Evolutionary conservation across 2,329 filamentous ascomycete species (phyloP), one percentile per base, ranked within the genome.

Genomic region (Sporothrix phasma): DNA sequence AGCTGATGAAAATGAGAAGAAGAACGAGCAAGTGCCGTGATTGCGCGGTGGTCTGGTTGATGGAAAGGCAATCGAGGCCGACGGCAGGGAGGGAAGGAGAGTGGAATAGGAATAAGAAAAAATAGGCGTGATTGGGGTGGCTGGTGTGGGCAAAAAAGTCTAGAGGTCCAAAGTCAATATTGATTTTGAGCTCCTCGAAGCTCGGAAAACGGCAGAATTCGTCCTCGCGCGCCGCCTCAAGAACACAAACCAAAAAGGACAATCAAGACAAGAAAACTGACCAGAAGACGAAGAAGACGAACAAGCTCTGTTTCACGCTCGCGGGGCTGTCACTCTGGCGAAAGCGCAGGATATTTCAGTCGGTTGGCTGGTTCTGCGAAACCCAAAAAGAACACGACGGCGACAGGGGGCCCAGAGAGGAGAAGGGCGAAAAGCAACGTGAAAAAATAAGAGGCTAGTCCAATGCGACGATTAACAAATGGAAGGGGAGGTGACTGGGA

Each of bases 81-180:
- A 49, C 29, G 59, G 29, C 47, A 64, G 56, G 63, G 58, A 64
- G 58, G 17, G 13, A 47, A 22, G 31, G 47, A 46, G 62, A 22
- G 31, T 13, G 41, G 19, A 60, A 45, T 13, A 51, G 53, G 58
- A 51, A 37, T 51, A 37, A 34, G 17, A 53, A 64, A 29, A 54
- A 53, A 39, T 41, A 26, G 24, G 37, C 29, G 47, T 7, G 47
- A 22, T 26, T 24, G 24, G 34, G 47, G 39, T 29, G 61, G 39
- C 54, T 43, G 46, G 54, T 31, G 46, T 45, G 43, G 59, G 34
- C 46, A 45, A 45, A 60, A 58, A 54, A 43, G 62, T 46, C 34
- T 29, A 53, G 22, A 46, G n/a, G 22, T 45, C 54, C 26, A 65
- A 65, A 65, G 64, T 65, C 64, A 65, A 65, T 65, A 65, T 65